Evolutionary conservation across 768 basidiomycete species (phyloP).

Genomic region (Termitomyces sp.): DNA sequence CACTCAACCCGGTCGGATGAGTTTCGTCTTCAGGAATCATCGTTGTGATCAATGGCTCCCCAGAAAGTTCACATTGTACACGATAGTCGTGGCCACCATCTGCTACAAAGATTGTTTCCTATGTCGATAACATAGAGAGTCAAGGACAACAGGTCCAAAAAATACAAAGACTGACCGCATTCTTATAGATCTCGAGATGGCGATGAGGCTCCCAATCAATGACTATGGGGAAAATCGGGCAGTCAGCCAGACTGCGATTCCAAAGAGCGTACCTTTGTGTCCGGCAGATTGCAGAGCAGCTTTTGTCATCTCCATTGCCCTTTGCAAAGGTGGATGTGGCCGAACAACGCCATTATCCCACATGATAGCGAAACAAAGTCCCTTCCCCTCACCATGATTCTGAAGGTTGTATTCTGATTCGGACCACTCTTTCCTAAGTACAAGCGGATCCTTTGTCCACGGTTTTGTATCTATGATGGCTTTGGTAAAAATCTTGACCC

Average conservation of each 20-base stretch:
- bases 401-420: slow-evolving; percentile 36
- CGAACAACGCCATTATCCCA: slow-evolving; percentile 42
- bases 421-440: slow-evolving; percentile 41
- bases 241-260: neutral
- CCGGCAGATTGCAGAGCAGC: slow-evolving; percentile 41
- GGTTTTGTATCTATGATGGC: slow-evolving; percentile 44
- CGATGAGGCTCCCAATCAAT: slow-evolving; percentile 58
- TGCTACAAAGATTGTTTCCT: slow-evolving; percentile 45
- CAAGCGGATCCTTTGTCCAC: slow-evolving; percentile 51
- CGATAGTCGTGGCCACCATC: slow-evolving; percentile 47
- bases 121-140: slow-evolving; percentile 8
- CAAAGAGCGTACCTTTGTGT: slow-evolving; percentile 30
- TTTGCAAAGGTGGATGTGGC: slow-evolving; percentile 46
- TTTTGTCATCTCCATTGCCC: slow-evolving; percentile 44
- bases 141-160: neutral
- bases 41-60: slow-evolving; percentile 53
- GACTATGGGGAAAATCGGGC: slow-evolving; percentile 29
- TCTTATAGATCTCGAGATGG: slow-evolving; percentile 45
- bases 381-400: slow-evolving; percentile 38
- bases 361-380: slow-evolving; percentile 45
- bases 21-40: slow-evolving; percentile 35
- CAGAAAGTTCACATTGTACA: slow-evolving; percentile 34
- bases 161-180: slow-evolving; percentile 22
- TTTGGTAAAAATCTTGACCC: slow-evolving; percentile 47
- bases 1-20: slow-evolving; percentile 22